Evolutionary conservation across 2,329 filamentous ascomycete species (phyloP).

Genomic region (Aspergillus quadrilineatus): DNA sequence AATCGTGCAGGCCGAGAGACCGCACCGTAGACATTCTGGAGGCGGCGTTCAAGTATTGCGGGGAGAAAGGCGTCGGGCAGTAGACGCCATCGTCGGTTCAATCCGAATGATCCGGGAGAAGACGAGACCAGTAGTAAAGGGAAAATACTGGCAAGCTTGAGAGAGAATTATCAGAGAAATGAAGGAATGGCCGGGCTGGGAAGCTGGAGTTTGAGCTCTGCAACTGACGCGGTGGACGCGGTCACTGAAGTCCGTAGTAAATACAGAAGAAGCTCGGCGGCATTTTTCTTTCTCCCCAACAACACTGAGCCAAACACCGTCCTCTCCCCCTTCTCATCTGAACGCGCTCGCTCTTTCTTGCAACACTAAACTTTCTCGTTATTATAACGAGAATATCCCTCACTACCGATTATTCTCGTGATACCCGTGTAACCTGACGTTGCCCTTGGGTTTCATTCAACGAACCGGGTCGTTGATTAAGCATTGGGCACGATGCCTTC

Average conservation of each 20-base stretch:
- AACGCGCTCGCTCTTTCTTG: neutral
- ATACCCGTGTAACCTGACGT: neutral
- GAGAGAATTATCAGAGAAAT: neutral
- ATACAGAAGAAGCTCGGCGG: constrained; percentile 21
- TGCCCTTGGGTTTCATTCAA: neutral
- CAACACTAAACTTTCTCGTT: no score
- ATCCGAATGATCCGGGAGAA: constrained; percentile 1
- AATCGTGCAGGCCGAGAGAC: constrained; percentile 88
- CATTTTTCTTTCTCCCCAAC: constrained; percentile 23
- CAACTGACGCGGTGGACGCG: constrained; percentile 33
- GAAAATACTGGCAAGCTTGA: neutral
- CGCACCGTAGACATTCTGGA: constrained; percentile 79
- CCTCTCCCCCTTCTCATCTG: neutral
- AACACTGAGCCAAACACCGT: constrained; percentile 1
- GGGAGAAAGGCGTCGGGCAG: constrained; percentile 23
- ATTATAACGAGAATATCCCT: no score
- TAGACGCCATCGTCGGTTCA: constrained; percentile 28
- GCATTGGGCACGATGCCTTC: constrained; percentile 31
- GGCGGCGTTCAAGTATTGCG: constrained; percentile 23
- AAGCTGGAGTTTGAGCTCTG: constrained; percentile 17
- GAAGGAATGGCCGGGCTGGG: neutral
- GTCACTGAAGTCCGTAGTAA: constrained; percentile 17
- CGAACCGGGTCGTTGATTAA: neutral
- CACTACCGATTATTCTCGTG: neutral
- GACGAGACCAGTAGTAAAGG: neutral